Evolutionary conservation across 352 stramenopile genomes (phyloP).

Genomic region (Pythium chondricola): DNA sequence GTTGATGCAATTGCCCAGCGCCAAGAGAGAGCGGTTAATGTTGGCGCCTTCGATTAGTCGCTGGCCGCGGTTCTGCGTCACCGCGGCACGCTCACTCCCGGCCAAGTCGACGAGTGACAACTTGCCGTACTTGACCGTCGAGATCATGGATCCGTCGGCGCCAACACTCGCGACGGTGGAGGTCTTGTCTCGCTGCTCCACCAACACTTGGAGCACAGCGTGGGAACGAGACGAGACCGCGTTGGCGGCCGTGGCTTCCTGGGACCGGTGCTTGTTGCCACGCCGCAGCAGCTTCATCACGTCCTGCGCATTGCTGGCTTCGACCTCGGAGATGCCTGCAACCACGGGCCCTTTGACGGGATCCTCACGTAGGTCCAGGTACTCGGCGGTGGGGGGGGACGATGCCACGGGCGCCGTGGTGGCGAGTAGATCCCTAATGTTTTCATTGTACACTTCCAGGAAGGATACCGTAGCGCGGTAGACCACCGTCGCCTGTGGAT

Average conservation of each 20-base stretch:
- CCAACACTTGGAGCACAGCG: constrained; percentile 81
- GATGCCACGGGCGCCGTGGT: background rate
- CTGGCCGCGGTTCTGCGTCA: constrained; percentile 85
- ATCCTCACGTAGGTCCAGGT: constrained; percentile 83
- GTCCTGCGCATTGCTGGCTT: constrained; percentile 61
- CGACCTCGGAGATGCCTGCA: constrained; percentile 81
- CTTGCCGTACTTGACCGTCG: constrained; percentile 76
- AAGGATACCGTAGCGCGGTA: constrained; percentile 85
- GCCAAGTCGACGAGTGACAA: constrained; percentile 89
- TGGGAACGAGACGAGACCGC: constrained; percentile 85
- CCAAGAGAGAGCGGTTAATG: constrained; percentile 90
- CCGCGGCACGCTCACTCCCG: constrained; percentile 84
- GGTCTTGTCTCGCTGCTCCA: constrained; percentile 64
- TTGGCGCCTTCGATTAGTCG: constrained; percentile 88
- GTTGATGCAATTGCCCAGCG: constrained; percentile 93
- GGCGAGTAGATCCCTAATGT: constrained; percentile 85
- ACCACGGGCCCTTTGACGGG: constrained; percentile 79
- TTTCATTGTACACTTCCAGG: constrained; percentile 92
- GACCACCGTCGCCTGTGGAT: constrained; percentile 22
- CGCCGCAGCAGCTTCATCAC: constrained; percentile 85
- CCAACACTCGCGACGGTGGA: constrained; percentile 12
- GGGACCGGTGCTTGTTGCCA: constrained; percentile 83
- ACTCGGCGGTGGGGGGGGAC: constrained; percentile 18
- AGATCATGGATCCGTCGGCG: constrained; percentile 11
- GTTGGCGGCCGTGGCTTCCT: constrained; percentile 87